Conservation (phyloP, 1,139 yeast species). For the Yamadazyma mexicana region DNA sequence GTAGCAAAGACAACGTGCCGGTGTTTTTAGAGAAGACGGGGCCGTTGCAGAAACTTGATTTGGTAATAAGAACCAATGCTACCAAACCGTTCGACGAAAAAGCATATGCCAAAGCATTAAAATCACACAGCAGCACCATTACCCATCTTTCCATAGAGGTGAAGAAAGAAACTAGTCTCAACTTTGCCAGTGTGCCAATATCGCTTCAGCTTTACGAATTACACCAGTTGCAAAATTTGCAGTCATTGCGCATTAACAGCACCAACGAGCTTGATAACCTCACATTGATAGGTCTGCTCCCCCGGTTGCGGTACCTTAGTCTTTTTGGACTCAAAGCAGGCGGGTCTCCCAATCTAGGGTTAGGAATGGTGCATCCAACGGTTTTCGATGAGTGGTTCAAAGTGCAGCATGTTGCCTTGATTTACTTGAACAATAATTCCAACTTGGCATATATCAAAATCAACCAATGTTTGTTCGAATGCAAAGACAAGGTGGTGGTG, state of each 20-base stretch:
- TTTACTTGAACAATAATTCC: conserved; percentile 28
- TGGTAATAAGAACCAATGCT: conserved; percentile 42
- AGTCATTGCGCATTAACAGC: conserved; percentile 42
- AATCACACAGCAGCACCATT: conserved; percentile 21
- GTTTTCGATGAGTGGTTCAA: conserved; percentile 59
- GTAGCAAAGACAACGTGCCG: conserved; percentile 42
- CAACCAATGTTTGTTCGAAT: conserved; percentile 36
- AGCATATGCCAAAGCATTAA: conserved; percentile 7
- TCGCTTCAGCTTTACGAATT: conserved; percentile 18
- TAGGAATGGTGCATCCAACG: conserved; percentile 55
- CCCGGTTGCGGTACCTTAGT: conserved; percentile 37
- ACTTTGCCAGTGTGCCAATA: conserved; percentile 30
- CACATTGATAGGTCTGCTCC: conserved; percentile 24
- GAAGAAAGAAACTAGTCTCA: conserved; percentile 31
- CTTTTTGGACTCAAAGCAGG: conserved; percentile 53
- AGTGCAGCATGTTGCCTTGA: conserved; percentile 53
- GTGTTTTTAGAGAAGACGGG: conserved; percentile 29
- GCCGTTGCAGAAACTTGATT: conserved; percentile 30
- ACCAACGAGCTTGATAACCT: conserved; percentile 26
- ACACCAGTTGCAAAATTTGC: conserved; percentile 20
- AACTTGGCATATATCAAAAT: conserved; percentile 45
- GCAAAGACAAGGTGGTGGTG: conserved; percentile 19
- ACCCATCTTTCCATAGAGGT: conserved; percentile 43
- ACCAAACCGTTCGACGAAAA: conserved; percentile 23
- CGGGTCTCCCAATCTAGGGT: conserved; percentile 56